phyloP scores from a whole-genome alignment of 2,329 filamentous ascomycete species.

The Chrysoporthe deuterocubensis region DNA sequence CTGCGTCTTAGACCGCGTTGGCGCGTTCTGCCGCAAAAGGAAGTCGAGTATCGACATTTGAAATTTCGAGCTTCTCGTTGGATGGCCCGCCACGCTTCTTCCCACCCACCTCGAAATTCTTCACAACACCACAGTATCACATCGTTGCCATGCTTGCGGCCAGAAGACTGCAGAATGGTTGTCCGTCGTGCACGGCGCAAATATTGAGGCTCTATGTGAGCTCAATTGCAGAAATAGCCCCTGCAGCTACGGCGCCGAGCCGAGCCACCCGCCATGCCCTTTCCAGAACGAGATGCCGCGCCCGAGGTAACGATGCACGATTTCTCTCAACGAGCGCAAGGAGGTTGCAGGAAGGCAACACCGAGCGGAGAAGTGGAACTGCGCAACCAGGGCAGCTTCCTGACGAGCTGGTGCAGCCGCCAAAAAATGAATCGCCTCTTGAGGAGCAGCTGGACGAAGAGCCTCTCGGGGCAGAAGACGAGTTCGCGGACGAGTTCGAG shows the following conservation, averaged over 20 bases:
- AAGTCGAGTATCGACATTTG: slow-evolving; percentile 19
- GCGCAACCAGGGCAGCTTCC: slow-evolving; percentile 1
- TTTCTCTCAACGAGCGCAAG: slow-evolving; percentile 24
- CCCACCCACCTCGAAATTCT: slow-evolving; percentile 2
- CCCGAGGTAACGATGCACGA: slow-evolving; percentile 20
- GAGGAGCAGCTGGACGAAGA: slow-evolving; percentile 6
- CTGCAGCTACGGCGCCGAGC: slow-evolving; percentile 18
- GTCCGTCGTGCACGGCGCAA: slow-evolving; percentile 44
- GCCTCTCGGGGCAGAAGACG: slow-evolving; percentile 1
- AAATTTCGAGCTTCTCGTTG: slow-evolving; percentile 29
- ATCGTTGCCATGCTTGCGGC: slow-evolving; percentile 43
- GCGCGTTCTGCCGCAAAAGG: slow-evolving; percentile 21
- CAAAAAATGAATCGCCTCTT: slow-evolving; percentile 1
- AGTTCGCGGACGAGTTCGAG: not conserved
- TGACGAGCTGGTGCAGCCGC: slow-evolving; percentile 7
- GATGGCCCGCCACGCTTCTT: slow-evolving; percentile 7
- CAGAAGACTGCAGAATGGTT: slow-evolving; percentile 42
- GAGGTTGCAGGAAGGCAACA: slow-evolving; percentile 8
- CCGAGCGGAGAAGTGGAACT: not conserved
- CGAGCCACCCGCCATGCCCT: slow-evolving; percentile 12
- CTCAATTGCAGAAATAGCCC: slow-evolving; percentile 35
- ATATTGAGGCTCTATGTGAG: slow-evolving; percentile 43
- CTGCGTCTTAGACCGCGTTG: slow-evolving; percentile 13
- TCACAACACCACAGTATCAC: slow-evolving; percentile 13
- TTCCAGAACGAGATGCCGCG: slow-evolving; percentile 17